Evolutionary conservation across 768 basidiomycete genomes (phyloP), one percentile per base, ranked within the genome.

Genomic region (Mycena capillaripes): DNA sequence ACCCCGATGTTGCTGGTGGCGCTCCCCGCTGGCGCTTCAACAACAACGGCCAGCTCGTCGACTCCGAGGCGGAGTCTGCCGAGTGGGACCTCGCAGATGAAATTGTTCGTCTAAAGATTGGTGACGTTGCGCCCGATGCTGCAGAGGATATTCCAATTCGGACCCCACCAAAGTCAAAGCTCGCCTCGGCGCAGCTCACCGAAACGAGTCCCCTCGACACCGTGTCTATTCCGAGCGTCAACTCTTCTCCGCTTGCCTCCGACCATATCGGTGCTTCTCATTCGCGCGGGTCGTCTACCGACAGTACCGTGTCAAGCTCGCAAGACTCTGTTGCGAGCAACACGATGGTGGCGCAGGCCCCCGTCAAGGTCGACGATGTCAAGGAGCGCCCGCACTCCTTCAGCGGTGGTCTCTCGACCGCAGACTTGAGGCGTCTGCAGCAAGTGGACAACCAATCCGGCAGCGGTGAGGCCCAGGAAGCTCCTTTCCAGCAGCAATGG

Each of bases 311-410:
- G 58, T 90, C 89, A 6, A 86, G 85, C 78, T 89, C 89, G 66
- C 92, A 89, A 71, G 88, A 88, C 63, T 90, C 89, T 64, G 83
- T 84, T 57, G 84, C 83, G 69, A 89, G 89, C 76, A 90, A 90
- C 79, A 88, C 88, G 34, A 82, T 92, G 76, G 85, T 91, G 66
- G 86, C 84, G 38, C 85, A 86, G 75, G 84, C 86, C 61, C 85
- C 89, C 70, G 81, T 90, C 75, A 92, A 92, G 81, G 82, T 86
- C 46, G 85, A 83, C 42, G 93, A 94, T 78, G 84, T 89, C 57
- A 92, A 93, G 79, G 94, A 93, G 78, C 89, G 93, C 64, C 93
- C 93, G 19, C 93, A 93, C 78, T 95, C 93, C 0, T 95, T 93
- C 79, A 94, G 92, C 71, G 94, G 94, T 50, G 93, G 92, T 32